A percentile compares a stretch with the other conserved stretches of the same genome.
These are phyloP conservation scores for Begonia masoniana DNA, from an alignment of 306 rosid species.

Conservation along the genomic window DNA sequence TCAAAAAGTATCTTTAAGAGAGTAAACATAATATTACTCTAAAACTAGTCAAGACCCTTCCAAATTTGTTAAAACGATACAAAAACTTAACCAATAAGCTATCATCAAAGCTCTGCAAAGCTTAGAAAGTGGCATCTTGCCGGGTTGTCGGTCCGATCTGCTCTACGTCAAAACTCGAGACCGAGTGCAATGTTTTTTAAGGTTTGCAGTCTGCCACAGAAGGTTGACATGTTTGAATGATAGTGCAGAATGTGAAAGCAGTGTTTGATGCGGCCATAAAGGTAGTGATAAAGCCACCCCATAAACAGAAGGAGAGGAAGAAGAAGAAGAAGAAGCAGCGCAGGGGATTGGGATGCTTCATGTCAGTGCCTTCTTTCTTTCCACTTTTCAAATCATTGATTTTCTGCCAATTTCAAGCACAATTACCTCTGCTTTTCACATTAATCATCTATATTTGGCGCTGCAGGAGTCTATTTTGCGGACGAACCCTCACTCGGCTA, in stretches of 20 bases:
- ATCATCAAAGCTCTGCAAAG: too few species aligned
- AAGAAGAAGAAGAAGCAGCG: conserved; percentile 41
- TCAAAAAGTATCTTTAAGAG: too few species aligned
- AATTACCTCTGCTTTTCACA: background rate
- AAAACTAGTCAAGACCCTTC: background rate
- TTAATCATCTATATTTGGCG: background rate
- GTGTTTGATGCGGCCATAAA: conserved; percentile 86
- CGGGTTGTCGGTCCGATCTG: background rate
- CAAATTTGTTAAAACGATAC: background rate
- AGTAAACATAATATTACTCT: too few species aligned
- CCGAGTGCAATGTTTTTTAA: background rate
- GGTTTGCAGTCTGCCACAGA: background rate
- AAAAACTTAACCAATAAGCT: too few species aligned
- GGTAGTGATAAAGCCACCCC: conserved; percentile 85
- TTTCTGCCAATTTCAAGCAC: background rate
- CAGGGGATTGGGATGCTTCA: conserved; percentile 36
- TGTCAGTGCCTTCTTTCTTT: conserved; percentile 33
- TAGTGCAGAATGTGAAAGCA: conserved; percentile 76
- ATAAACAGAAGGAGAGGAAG: conserved; percentile 74
- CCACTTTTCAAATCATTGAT: background rate
- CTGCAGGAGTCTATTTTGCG: conserved; percentile 11
- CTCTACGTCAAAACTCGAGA: background rate
- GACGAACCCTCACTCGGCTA: background rate
- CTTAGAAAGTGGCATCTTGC: too few species aligned
- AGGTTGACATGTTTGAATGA: background rate